Conservation (phyloP, 768 basidiomycete genomes). For the Cubamyces lactineus region DNA sequence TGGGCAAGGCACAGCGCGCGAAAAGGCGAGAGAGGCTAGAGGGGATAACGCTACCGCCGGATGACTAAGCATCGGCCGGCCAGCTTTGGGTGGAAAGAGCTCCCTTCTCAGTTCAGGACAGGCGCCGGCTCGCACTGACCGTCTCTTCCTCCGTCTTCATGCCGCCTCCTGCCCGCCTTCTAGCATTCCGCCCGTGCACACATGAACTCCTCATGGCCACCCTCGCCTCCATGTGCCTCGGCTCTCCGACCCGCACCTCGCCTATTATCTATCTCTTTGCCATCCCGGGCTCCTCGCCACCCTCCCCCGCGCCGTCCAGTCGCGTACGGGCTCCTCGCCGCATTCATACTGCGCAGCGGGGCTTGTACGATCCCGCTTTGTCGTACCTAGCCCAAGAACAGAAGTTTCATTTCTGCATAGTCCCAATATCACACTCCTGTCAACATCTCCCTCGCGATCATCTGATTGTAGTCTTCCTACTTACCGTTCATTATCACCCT, state of each 20-base stretch:
- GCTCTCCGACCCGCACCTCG: slow-evolving; percentile 8
- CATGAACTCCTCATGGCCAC: slow-evolving; percentile 26
- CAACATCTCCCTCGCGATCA: slow-evolving; percentile 21
- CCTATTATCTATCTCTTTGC: neutral
- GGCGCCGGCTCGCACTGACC: neutral
- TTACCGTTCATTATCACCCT: slow-evolving; percentile 12
- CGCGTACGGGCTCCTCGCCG: neutral
- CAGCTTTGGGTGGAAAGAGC: neutral
- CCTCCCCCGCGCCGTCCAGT: neutral
- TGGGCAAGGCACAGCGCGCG: slow-evolving; percentile 25
- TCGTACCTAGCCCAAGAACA: neutral
- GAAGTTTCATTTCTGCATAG: slow-evolving; percentile 10
- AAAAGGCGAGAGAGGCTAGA: neutral
- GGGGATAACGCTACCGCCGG: slow-evolving; percentile 17
- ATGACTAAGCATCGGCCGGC: slow-evolving; percentile 28
- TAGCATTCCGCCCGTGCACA: slow-evolving; percentile 13
- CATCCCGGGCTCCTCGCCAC: neutral
- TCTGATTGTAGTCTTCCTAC: slow-evolving; percentile 25
- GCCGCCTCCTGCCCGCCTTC: slow-evolving; percentile 7
- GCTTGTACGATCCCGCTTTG: neutral
- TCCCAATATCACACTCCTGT: slow-evolving; percentile 19
- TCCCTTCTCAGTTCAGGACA: slow-evolving; percentile 5
- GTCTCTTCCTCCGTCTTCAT: slow-evolving; percentile 7
- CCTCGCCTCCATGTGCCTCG: slow-evolving; percentile 8
- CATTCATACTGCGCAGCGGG: neutral